A percentile compares a stretch with the other conserved stretches of the same genome.
Conservation (phyloP, 1,139 yeast genomes). For the Candida sojae region DNA sequence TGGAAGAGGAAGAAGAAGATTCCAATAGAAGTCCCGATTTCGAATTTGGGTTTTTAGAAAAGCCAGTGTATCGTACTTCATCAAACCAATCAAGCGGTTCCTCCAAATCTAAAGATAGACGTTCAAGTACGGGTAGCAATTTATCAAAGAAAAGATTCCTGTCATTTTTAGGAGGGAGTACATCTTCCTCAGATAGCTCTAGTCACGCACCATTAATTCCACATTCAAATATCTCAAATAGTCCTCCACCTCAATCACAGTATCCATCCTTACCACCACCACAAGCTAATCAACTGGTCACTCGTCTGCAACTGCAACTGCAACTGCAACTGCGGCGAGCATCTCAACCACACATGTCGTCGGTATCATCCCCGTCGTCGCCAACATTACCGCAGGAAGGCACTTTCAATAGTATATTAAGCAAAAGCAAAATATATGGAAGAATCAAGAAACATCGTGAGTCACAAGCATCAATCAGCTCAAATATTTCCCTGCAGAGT, state of each 20-base stretch:
- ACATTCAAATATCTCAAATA: not conserved
- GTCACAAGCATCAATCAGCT: slow-evolving; percentile 33
- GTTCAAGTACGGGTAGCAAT: slow-evolving; percentile 16
- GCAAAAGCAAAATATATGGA: slow-evolving; percentile 40
- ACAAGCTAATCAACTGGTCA: slow-evolving; percentile 7
- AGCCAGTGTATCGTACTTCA: slow-evolving; percentile 20
- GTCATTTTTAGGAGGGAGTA: slow-evolving; percentile 22
- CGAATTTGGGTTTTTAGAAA: slow-evolving; percentile 11
- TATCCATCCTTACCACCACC: slow-evolving; percentile 4
- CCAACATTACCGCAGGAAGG: slow-evolving; percentile 15
- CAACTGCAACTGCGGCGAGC: not conserved
- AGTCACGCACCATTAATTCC: not conserved
- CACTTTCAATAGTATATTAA: slow-evolving; percentile 31
- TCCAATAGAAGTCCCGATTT: slow-evolving; percentile 5
- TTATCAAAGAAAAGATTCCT: slow-evolving; percentile 27
- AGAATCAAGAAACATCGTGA: slow-evolving; percentile 42
- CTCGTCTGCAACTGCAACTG: not conserved
- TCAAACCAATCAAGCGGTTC: slow-evolving; percentile 22
- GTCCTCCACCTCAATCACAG: slow-evolving; percentile 1
- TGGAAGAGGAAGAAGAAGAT: slow-evolving; percentile 3
- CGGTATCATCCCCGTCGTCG: not conserved
- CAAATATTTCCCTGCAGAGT: slow-evolving; percentile 21
- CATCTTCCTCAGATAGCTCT: slow-evolving; percentile 3
- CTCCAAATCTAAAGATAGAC: slow-evolving; percentile 4
- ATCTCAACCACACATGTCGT: not conserved